Evolutionary conservation across 106 monocot species (phyloP), one percentile per base, ranked within the genome.

Genomic region (Narthecium ossifragum): DNA sequence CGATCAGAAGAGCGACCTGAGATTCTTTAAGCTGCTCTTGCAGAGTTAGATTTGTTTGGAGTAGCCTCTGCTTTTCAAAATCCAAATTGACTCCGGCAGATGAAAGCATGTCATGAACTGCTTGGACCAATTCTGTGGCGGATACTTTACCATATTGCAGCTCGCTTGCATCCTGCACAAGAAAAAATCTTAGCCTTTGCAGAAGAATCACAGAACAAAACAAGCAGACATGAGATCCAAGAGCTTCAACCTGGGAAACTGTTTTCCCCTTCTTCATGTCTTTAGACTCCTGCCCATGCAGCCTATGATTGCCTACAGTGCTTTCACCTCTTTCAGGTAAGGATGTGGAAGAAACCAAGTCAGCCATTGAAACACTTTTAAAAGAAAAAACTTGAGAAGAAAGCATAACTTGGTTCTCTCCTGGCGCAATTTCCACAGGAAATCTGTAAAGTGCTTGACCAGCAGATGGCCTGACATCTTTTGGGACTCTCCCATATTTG

Each of bases 321-420:
- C 26, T 21, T 15, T 63, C 53, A 66, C 22, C 70, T 23, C 48
- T 66, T 32, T 67, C 72, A 28, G 21, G 10, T 31, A 37, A 59
- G 26, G 65, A 57, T 57, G 75, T 61, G 26, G 62, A 18, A 32
- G 61, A 76, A 62, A 62, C 36, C 24, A 46, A 57, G 53, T 90
- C 75, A 41, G 46, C 70, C 69, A 76, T 70, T 26, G 98, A 87
- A 64, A 79, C 68, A 77, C 87, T 91, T 70, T 49, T 78, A 74
- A 98, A 98, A 29, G 90, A 98, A 59, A 87, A 82, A 50, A 98
- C 90, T 52, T 91, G 90, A 58, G 90, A 81, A 21, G 98, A 98
- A 50, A 98, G 87, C 34, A 98, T 69, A 22, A 65, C 62, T 46
- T 77, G 78, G 31, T 40, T 74, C 32, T 74, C 79, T 28, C 81